Base-by-base conservation (phyloP, 805 yeast genomes). In the Metschnikowia colocasiae region DNA sequence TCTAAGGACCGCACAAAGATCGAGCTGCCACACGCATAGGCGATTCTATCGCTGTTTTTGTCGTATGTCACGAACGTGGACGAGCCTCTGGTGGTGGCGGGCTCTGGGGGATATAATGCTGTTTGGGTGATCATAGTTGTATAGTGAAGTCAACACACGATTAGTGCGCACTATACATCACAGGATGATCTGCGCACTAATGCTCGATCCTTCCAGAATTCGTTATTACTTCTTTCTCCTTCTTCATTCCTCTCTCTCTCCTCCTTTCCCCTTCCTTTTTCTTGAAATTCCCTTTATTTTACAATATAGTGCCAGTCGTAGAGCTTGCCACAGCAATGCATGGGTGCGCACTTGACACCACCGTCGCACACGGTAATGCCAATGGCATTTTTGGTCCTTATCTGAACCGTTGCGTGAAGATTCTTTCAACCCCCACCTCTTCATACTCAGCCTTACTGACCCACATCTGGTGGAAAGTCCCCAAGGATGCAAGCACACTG, bases 401-500 rank as follows among this genome's bases (percentile, higher is more conserved):
- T 68, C 96, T 83, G 67, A 90, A 90, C 68, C 97, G 77, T 64
- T 85, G 92, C 47, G 80, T 79, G 48, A 88, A 76, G 47, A 91
- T 74, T 62, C 89, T 80, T 47, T 87, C 94, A 10, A 82, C 82
- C 5, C 97, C 97, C 22, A 82, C 88, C 64, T 91, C 97, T 51
- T 87, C 89, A 58, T 84, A 87, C 65, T 91, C 97, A 54, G 79
- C 80, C 59, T 82, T 83, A 35, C 91, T 85, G 2, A 91, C 96
- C 97, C 97, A 91, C 68, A 87, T 71, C 65, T 91, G 97, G 64
- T 91, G 97, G 75, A 91, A 91, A 2, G 96, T 87, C 29, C 97
- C 97, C 57, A 91, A 74, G 44, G 94, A 83, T 5, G 95, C 82
- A 47, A 91, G 70, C 32, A 91, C 90, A 54, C 92, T 83, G 6